Base-by-base conservation (phyloP, 352 stramenopile genomes). In the Globisporangium nunn region DNA sequence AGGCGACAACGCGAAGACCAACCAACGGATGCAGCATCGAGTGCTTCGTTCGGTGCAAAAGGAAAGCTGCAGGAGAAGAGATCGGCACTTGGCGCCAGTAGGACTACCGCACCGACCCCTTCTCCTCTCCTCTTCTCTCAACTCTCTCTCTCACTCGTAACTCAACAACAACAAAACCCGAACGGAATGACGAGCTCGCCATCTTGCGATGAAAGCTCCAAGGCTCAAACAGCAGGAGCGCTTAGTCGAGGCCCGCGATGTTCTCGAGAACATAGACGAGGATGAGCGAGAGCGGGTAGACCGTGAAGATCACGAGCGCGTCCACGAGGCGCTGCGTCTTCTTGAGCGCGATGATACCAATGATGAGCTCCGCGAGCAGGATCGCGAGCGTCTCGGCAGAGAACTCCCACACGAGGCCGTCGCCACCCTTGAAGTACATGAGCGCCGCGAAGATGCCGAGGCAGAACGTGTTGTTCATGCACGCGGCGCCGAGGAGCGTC, bases 391-490 rank as follows among this genome's bases (percentile, higher is more conserved):
- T 98, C 74, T 99, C 97, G 29, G 96, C 96, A 54, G 89, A 98
- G 72, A 98, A 99, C 70, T 98, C 74, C 97, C 97, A 99, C 51
- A 96, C 92, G 28, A 99, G 78, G 5, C 85, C 80, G 43, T 11
- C 8, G 37, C 74, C 70, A 28, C 60, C 72, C 71, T 97, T 93
- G 63, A 98, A 96, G 62, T 90, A 98, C 68, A 99, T 97, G 44
- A 99, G 82, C 58, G 89, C 85, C 62, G 98, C 95, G 61, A 99
- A 99, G 64, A 99, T 98, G 37, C 89, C 96, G 18, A 99, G 81
- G 65, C 93, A 98, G 68, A 99, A 98, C n/a, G 97, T 99, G 78
- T 99, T 99, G 85, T 99, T 99, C 96, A 99, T 99, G 68, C 91
- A 97, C 14, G 95, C 96, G 31, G 96, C 96, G 31, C 97, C 97